Base-by-base conservation (phyloP, 805 yeast species). In the Candida nanaspora region DNA sequence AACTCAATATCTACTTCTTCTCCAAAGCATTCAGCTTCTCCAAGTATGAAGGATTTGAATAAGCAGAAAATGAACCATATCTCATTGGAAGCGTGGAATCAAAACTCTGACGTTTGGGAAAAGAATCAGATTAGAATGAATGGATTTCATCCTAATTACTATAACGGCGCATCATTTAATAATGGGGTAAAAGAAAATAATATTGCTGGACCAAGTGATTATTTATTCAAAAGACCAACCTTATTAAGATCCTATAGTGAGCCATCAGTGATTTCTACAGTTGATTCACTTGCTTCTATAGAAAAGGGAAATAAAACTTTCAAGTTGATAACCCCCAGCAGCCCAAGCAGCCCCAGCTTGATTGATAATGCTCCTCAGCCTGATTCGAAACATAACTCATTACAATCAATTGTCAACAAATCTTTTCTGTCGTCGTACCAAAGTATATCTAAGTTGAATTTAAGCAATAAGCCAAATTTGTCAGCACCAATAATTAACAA, bases 31-130 rank as follows among this genome's bases (percentile, higher is more conserved):
- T n/a, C n/a, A n/a, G n/a, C n/a, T n/a, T n/a, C n/a, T n/a, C n/a
- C n/a, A n/a, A n/a, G n/a, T n/a, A n/a, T n/a, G n/a, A n/a, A n/a
- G 14, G 16, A 19, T 5, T 18, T 25, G n/a, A n/a, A 11, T 18
- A 14, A 3, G n/a, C 13, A 46, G 46, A 8, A 13, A 51, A 25
- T 46, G 47, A 33, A 54, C 11, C 34, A 53, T 35, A 50, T 57
- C 9, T 53, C 60, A 11, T 42, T 55, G n/a, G 61, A 57, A n/a
- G 34, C 54, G 3, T 57, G 62, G 62, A 48, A 56, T 14, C 37
- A 46, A 11, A 50, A 56, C 33, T 43, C 53, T 1, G 42, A 37
- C 6, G 35, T 30, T 2, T 57, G 62, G 62, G 22, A 46, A 14
- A 39, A 42, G 13, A 46, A 48, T 34, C 53, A 49, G 37, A 52